phyloP scores from a whole-genome alignment of 2,329 filamentous ascomycete genomes.

The Arthroderma uncinatum region DNA sequence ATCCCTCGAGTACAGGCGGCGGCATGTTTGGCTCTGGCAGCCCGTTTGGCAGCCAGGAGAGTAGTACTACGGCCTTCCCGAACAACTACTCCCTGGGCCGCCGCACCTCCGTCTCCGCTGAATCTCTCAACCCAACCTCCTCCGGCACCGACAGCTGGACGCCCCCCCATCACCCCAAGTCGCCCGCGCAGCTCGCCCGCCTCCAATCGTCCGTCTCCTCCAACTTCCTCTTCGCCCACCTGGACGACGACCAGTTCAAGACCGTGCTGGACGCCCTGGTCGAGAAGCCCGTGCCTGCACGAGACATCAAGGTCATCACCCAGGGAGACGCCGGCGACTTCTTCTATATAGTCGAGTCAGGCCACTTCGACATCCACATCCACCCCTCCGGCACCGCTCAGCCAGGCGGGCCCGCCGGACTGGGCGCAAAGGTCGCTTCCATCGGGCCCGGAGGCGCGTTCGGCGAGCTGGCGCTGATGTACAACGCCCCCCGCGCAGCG shows the following conservation, averaged over 20 bases:
- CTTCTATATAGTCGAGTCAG: slow-evolving; percentile 94
- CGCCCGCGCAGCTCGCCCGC: slow-evolving; percentile 64
- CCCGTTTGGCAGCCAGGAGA: slow-evolving; percentile 10
- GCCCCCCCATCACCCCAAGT: slow-evolving; percentile 75
- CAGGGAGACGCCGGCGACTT: slow-evolving; percentile 95
- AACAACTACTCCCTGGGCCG: slow-evolving; percentile 88
- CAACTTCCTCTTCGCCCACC: slow-evolving; percentile 89
- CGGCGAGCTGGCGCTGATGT: slow-evolving; percentile 95
- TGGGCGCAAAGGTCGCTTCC: slow-evolving; percentile 69
- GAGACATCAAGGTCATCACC: slow-evolving; percentile 80
- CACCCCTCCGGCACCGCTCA: slow-evolving; percentile 66
- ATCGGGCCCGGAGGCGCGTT: slow-evolving; percentile 88
- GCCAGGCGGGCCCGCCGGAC: slow-evolving; percentile 59
- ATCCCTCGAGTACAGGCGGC: neutral
- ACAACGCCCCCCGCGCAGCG: slow-evolving; percentile 90
- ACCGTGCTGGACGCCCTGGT: slow-evolving; percentile 83
- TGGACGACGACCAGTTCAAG: slow-evolving; percentile 82
- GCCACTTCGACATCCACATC: slow-evolving; percentile 83
- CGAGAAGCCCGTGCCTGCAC: slow-evolving; percentile 90
- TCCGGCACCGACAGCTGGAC: slow-evolving; percentile 81
- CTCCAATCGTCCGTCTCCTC: slow-evolving; percentile 69
- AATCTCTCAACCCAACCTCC: slow-evolving; percentile 82
- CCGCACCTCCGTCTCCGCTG: slow-evolving; percentile 90
- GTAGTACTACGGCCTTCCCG: slow-evolving; percentile 45
- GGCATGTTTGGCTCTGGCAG: neutral